Evolutionary conservation across 1,139 yeast genomes (phyloP), one percentile per base, ranked within the genome.

Genomic region (Kodamaea fungicola): DNA sequence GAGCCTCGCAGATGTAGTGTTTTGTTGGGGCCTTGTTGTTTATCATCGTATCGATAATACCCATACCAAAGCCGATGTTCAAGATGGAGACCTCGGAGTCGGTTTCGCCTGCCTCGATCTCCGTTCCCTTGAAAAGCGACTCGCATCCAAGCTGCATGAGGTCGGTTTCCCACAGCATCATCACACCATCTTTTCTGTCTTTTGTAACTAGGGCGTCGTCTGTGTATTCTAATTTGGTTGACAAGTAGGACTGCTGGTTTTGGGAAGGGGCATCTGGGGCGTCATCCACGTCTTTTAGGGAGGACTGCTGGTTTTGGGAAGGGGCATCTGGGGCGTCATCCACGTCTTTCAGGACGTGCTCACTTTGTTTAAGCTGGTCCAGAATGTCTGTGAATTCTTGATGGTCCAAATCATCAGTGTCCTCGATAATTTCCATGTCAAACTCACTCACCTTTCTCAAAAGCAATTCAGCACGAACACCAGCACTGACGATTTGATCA

Each of bases 41-140:
- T 42, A 90, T 83, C 74, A 82, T 78, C 2, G 76, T 62, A 57
- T 90, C 97, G 41, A 90, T 89, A 38, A 90, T 89, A 2, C 97
- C 97, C 96, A 90, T 87, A 2, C 97, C 97, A 55, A 90, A 90
- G 0, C 97, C 97, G 33, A 90, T 86, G 52, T 90, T 90, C 34
- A 90, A 65, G 2, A 90, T 77, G 21, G 65, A 67, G 8, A 77
- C 62, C 28, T 75, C 76, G 1, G 64, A 53, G 27, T 71, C 75
- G 9, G 47, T 43, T 34, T 59, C 63, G 6, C 54, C 56, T n/a
- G 51, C 59, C 1, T 43, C 55, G 26, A 46, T 47, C 2, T 46
- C 39, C 28, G 61, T 38, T 3, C 72, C 64, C 37, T 67, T 64
- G 57, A 83, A 79, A 12, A 89, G 57, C 0, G 89, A 65, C 22